Percentiles rank a stretch among this genome's conserved stretches.
phyloP scores from a whole-genome alignment of 2,329 filamentous ascomycete genomes.

The Mycosphaerella arachidis region DNA sequence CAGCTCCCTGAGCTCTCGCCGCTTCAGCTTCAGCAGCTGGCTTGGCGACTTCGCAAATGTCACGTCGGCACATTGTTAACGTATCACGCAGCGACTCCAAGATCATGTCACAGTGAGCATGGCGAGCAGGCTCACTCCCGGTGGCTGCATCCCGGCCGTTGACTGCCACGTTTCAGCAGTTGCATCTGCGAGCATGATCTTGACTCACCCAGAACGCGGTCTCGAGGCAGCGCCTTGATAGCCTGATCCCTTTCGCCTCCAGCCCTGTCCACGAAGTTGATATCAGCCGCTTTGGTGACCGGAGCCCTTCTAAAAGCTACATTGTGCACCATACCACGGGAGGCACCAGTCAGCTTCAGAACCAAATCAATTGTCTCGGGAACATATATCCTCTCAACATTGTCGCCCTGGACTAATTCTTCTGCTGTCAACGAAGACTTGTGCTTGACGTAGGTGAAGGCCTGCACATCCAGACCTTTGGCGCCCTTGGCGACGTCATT shows the following conservation, averaged over 20 bases:
- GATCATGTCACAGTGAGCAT: constrained; percentile 16
- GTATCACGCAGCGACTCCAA: constrained; percentile 11
- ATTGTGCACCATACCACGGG: constrained; percentile 10
- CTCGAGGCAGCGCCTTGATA: constrained; percentile 9
- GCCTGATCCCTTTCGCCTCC: constrained; percentile 10
- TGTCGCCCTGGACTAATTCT: constrained; percentile 12
- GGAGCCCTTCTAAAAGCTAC: constrained; percentile 11
- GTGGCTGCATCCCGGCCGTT: constrained; percentile 8
- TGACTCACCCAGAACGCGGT: constrained; percentile 10
- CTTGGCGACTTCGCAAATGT: constrained; percentile 11
- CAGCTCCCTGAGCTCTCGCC: constrained; percentile 6
- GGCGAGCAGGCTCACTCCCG: constrained; percentile 13
- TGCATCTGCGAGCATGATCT: background rate
- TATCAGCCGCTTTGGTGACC: constrained; percentile 9
- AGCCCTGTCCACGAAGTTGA: constrained; percentile 4
- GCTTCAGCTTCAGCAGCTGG: constrained; percentile 13
- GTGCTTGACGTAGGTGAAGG: constrained; percentile 16
- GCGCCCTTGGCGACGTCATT: constrained; percentile 9
- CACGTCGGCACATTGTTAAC: constrained; percentile 2
- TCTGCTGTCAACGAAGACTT: constrained; percentile 5
- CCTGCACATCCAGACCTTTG: constrained; percentile 15
- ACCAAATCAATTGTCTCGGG: constrained; percentile 13
- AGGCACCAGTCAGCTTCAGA: constrained; percentile 16
- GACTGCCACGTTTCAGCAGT: constrained; percentile 3
- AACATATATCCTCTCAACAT: constrained; percentile 13